These are phyloP conservation scores for Pyrenopolyporus hunteri DNA, from an alignment of 495 filamentous ascomycete species.

Conservation along the genomic window DNA sequence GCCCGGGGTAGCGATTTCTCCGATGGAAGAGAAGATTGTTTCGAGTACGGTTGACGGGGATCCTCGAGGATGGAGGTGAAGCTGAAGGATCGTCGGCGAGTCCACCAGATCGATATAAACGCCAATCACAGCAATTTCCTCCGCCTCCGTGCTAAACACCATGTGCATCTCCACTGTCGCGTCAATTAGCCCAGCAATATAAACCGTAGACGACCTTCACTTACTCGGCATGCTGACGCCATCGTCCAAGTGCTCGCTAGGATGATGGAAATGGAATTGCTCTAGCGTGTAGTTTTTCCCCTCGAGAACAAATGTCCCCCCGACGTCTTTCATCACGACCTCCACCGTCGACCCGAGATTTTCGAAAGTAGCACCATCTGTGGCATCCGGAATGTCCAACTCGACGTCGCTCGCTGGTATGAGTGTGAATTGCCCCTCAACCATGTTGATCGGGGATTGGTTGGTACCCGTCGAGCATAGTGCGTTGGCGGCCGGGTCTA, in stretches of 20 bases:
- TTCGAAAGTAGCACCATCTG: constrained; percentile 57
- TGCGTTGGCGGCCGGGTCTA: constrained; percentile 52
- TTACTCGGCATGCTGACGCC: constrained; percentile 50
- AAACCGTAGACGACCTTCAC: constrained; percentile 1
- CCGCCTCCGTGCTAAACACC: constrained; percentile 58
- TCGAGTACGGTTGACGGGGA: constrained; percentile 57
- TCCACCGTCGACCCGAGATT: constrained; percentile 67
- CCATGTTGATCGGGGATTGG: constrained; percentile 69
- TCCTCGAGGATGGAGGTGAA: constrained; percentile 18
- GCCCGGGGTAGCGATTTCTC: constrained; percentile 60
- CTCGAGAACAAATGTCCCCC: constrained; percentile 50
- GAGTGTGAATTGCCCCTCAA: constrained; percentile 48
- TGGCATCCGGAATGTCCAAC: constrained; percentile 43
- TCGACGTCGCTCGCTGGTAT: constrained; percentile 47
- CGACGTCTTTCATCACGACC: constrained; percentile 52
- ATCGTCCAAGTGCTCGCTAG: constrained; percentile 67
- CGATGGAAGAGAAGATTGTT: constrained; percentile 57
- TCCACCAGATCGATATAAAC: constrained; percentile 64
- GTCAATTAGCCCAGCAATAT: constrained; percentile 16
- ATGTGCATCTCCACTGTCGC: constrained; percentile 68
- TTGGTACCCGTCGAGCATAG: constrained; percentile 59
- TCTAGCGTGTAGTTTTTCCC: constrained; percentile 57
- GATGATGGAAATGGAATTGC: constrained; percentile 76
- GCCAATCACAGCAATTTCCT: constrained; percentile 62
- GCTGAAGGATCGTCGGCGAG: constrained; percentile 8